Evolutionary conservation across 352 stramenopile species (phyloP), one percentile per base, ranked within the genome.

Genomic region (Globisporangium barbulae): DNA sequence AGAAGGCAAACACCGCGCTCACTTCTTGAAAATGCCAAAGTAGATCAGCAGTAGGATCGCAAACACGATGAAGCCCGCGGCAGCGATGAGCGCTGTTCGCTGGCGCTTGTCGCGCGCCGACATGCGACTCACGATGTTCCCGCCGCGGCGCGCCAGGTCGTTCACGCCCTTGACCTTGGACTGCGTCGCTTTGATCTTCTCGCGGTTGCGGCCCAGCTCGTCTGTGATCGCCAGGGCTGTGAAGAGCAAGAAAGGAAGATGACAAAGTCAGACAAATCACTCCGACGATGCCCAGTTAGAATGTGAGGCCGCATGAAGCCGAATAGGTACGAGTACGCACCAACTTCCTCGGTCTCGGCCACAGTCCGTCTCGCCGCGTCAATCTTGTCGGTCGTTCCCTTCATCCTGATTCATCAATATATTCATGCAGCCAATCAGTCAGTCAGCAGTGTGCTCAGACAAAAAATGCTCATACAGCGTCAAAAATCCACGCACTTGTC

Each of bases 11-110:
- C 19, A 3, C 15, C n/a, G 10, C 52, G 22, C 52, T 78, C 80
- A 90, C 73, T 88, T 92, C 65, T 92, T 92, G 74, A 95, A 95
- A 66, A 95, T 91, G 53, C 85, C 85, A 76, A 92, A 94, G 79
- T 94, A 94, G 74, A 95, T 90, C 61, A 95, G 74, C 62, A 95
- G 70, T 12, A 95, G 53, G 67, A 95, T 95, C 37, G 87, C 87
- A 61, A 95, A 53, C 57, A 80, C 75, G 63, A 95, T 94, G 67
- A 95, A 92, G 37, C 73, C 80, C 9, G 85, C 86, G 35, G 85
- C 87, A 45, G 87, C 75, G 21, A 76, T 82, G 48, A 95, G 69
- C 35, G 86, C 86, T 68, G 77, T 69, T 13, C 80, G 78, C 67
- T 95, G 87, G 4, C 87, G 83, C 72, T 91, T 91, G 78, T 95